Evolutionary conservation across 352 stramenopile genomes (phyloP).

Genomic region (Pythium sp.): DNA sequence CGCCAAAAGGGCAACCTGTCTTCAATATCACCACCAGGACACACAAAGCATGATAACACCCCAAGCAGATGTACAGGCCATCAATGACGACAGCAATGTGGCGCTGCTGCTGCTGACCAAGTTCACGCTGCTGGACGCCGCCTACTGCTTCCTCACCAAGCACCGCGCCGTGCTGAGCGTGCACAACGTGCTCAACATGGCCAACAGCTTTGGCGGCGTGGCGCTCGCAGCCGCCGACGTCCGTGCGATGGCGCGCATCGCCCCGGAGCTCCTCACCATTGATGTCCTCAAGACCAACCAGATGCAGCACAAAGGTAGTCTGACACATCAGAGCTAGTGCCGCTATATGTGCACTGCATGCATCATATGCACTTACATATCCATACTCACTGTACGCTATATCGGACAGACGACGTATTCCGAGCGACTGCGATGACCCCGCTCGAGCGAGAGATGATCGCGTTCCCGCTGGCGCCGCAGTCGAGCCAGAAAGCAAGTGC

Average conservation of each 20-base stretch:
- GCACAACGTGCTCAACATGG: slow-evolving; percentile 56
- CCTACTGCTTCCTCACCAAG: slow-evolving; percentile 64
- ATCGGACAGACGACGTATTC: slow-evolving; percentile 38
- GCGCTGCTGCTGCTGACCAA: slow-evolving; percentile 29
- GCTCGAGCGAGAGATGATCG: slow-evolving; percentile 42
- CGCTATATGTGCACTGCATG: background rate
- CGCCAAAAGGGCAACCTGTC: background rate
- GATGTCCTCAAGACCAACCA: slow-evolving; percentile 22
- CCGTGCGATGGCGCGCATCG: slow-evolving; percentile 36
- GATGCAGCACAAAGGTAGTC: slow-evolving; percentile 29
- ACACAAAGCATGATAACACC: slow-evolving; percentile 3
- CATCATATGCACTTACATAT: no score
- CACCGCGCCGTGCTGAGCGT: slow-evolving; percentile 40
- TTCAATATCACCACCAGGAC: background rate
- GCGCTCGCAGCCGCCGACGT: slow-evolving; percentile 40
- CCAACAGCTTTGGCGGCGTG: slow-evolving; percentile 48
- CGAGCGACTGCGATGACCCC: slow-evolving; percentile 18
- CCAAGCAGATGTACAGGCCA: background rate
- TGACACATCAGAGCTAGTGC: background rate
- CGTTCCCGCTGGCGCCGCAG: slow-evolving; percentile 61
- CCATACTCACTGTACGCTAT: background rate
- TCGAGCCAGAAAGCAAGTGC: slow-evolving; percentile 49
- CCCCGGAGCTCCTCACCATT: slow-evolving; percentile 47
- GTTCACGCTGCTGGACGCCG: slow-evolving; percentile 66
- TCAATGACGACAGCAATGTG: background rate